Base-by-base conservation (phyloP, 129 eudicot genomes). In the Pseudognaphalium luteoalbum region DNA sequence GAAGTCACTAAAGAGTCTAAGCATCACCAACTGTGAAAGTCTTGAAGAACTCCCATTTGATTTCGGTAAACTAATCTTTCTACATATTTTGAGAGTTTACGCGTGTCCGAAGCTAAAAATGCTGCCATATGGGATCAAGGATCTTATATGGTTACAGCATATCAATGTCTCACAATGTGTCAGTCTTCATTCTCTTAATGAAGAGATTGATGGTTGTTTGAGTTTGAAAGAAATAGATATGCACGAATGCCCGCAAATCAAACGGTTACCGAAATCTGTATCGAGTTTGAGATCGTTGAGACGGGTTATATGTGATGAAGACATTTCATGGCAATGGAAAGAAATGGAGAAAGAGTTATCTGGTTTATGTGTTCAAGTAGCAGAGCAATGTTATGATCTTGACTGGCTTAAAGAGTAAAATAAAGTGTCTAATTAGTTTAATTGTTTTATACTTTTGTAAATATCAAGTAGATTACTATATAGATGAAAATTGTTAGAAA, bases 1-100 rank as follows among this genome's bases (percentile, higher is more conserved):
- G 82, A 83, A 68, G 6, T 52, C 85, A 1, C 88, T 94, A 35
- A 85, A 68, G 61, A 83, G 86, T 63, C 70, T 94, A 72, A 91
- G 97, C 77, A 75, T 94, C 82, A 91, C 99, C 60, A 89, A 85
- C 64, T 91, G 99, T 34, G 96, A 94, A 59, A 90, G 90, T 57
- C 81, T 93, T 7, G 68, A 39, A 32, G 89, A 87, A 69, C 91
- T 93, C 64, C 98, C 98, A 4, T 14, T 47, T 35, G 96, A 85
- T 74, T n/a, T 91, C 64, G 96, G 90, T 1, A 84, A 72, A 22
- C 33, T 93, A 19, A 54, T 71, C 4, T 87, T 74, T 60, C 54
- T 94, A 3, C 75, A 83, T 44, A 83, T 91, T 17, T 81, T 93
- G 20, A 86, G 98, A 77, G 52, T 93, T 14, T 90, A 83, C 28